Evolutionary conservation across 345 rosid species (phyloP), one percentile per base, ranked within the genome.

Genomic region (Syzygium aromaticum): DNA sequence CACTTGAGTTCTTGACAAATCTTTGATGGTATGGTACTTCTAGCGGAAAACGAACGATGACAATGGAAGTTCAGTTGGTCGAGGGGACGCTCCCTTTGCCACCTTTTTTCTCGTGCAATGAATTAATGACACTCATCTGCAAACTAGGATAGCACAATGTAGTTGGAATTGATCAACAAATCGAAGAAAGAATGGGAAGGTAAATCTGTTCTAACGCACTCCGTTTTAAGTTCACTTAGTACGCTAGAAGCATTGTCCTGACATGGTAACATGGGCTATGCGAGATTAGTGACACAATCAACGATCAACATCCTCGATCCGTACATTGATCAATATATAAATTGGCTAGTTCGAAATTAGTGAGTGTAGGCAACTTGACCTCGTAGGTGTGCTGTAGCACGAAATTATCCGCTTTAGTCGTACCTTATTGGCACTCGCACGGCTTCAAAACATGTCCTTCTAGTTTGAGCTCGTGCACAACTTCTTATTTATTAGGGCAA

Each of bases 261-360:
- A 38, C 46, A 21, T 0, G 7, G 23, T 8, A 33, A 38, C 46
- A 21, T 0, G 7, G 23, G 25, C 7, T 23, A 33, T 17, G 46
- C 5, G 25, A 7, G 21, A 73, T 59, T 59, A 27, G 0, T 25
- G 64, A 59, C 64, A 25, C 5, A 27, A 59, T 61, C 3, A 4
- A 30, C 0, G 1, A 17, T 19, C 19, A n/a, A n/a, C 8, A 61
- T n/a, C 73, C 49, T 73, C 4, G 0, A 73, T 11, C 0, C 1
- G 0, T 17, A 33, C 80, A 9, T 67, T 17, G 78, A 30, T 67
- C 0, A 0, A 73, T 33, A 7, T 46, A 13, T 1, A 1, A 21
- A 38, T 73, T 73, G 49, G 49, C 21, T 12, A 11, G 15, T 19
- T 73, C 0, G 0, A 38, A 14, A 38, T 73, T 19, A 5, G 49